These are phyloP conservation scores for Juglanconis sp. DNA, from an alignment of 2,329 filamentous ascomycete genomes.

Conservation along the genomic window DNA sequence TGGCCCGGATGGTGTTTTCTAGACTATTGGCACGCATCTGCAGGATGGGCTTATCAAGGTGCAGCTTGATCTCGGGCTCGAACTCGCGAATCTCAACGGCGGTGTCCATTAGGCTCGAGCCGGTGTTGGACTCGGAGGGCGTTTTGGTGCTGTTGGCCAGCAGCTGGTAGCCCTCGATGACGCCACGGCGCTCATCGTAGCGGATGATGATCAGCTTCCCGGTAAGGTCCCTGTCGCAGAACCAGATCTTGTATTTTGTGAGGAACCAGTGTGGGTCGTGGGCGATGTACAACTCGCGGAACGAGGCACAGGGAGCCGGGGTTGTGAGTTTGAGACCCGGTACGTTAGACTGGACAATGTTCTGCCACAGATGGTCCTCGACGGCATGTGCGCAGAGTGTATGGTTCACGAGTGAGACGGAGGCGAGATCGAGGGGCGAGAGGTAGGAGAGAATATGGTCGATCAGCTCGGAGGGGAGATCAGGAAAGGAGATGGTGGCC, in stretches of 20 bases:
- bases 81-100: slow-evolving; percentile 71
- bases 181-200: slow-evolving; percentile 69
- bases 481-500: slow-evolving; percentile 35
- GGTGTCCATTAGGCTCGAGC: slow-evolving; percentile 54
- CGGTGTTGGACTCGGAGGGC: slow-evolving; percentile 35
- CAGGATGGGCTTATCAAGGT: slow-evolving; percentile 69
- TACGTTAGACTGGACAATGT: slow-evolving; percentile 65
- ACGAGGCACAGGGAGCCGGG: slow-evolving; percentile 59
- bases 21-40: slow-evolving; percentile 42
- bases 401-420: slow-evolving; percentile 59
- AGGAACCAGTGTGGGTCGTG: slow-evolving; percentile 86
- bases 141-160: slow-evolving; percentile 54
- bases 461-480: slow-evolving; percentile 72
- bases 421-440: slow-evolving; percentile 59
- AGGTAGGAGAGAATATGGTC: slow-evolving; percentile 68
- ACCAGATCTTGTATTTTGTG: slow-evolving; percentile 78
- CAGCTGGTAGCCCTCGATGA: slow-evolving; percentile 78
- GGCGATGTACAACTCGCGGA: slow-evolving; percentile 67
- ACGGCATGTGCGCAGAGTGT: slow-evolving; percentile 55
- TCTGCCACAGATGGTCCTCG: slow-evolving; percentile 70
- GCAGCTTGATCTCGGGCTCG: slow-evolving; percentile 65
- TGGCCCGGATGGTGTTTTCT: slow-evolving; percentile 21
- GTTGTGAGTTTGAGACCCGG: slow-evolving; percentile 51
- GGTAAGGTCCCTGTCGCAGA: slow-evolving; percentile 68
- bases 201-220: slow-evolving; percentile 75